Percentiles rank a stretch among this genome's conserved stretches.
Conservation (phyloP, 306 rosid species). For the Cercis canadensis region DNA sequence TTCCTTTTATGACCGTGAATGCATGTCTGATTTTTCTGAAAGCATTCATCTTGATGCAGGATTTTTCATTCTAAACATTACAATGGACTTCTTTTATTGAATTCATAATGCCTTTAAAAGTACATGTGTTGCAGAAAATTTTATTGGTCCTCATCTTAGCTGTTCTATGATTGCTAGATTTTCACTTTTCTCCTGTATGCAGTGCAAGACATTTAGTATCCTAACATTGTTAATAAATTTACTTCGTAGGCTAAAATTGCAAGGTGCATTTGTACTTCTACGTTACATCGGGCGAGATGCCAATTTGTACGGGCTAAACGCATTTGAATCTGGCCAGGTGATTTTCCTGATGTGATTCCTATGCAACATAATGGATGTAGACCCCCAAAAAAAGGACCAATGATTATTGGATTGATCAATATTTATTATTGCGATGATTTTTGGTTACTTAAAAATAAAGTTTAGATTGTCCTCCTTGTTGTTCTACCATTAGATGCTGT, state of each 20-base stretch:
- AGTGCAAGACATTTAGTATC: no score
- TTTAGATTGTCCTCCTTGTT: conserved; percentile 14
- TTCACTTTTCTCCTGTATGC: no score
- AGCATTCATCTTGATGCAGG: no score
- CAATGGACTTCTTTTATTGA: background rate
- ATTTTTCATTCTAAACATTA: no score
- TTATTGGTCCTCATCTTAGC: background rate
- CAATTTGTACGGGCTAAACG: conserved; percentile 68
- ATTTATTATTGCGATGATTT: background rate
- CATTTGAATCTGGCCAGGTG: conserved; percentile 71
- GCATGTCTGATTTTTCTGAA: no score
- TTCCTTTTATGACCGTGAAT: no score
- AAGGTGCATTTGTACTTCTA: conserved; percentile 66
- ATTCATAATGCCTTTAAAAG: background rate
- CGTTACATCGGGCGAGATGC: conserved; percentile 68
- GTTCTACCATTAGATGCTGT: background rate
- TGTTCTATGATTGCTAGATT: background rate
- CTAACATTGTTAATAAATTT: background rate
- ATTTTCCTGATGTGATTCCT: conserved; percentile 32
- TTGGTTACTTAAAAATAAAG: conserved; percentile 2
- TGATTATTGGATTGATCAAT: no score
- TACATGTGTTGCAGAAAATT: background rate
- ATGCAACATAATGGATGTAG: background rate
- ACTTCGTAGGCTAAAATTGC: conserved; percentile 62
- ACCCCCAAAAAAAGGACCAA: no score